Conservation (phyloP, 257 asterid species). For the Solanum tarijense region DNA sequence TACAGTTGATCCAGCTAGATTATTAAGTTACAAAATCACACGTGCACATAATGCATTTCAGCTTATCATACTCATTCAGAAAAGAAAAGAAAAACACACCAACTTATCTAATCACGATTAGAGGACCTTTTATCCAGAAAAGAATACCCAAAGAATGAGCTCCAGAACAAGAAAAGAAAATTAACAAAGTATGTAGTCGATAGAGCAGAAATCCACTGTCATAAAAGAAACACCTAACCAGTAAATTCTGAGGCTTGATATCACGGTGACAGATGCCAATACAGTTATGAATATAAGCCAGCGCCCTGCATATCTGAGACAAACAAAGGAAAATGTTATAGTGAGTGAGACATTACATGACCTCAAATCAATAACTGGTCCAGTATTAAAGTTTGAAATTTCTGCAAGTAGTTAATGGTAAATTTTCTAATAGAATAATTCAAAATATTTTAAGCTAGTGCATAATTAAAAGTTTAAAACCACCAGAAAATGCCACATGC, state of each 20-base stretch:
- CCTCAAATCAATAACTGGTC: not conserved
- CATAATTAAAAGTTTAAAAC: not conserved
- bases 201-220: not conserved
- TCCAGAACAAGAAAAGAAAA: not conserved
- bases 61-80: not conserved
- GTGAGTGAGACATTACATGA: not conserved
- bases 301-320: constrained; percentile 88
- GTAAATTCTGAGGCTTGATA: constrained; percentile 94
- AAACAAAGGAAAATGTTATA: not conserved
- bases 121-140: not conserved
- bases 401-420: not conserved
- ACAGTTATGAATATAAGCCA: constrained; percentile 89
- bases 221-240: constrained; percentile 46
- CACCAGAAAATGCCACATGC: constrained; percentile 11
- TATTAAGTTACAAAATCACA: not conserved
- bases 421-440: not conserved
- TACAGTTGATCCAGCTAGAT: not conserved
- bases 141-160: not conserved
- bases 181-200: not conserved
- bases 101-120: not conserved
- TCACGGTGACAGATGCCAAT: constrained; percentile 95
- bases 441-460: not conserved
- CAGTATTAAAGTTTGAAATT: not conserved
- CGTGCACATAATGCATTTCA: not conserved
- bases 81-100: not conserved